phyloP scores from a whole-genome alignment of 345 rosid species.

The Xanthoceras sorbifolium region DNA sequence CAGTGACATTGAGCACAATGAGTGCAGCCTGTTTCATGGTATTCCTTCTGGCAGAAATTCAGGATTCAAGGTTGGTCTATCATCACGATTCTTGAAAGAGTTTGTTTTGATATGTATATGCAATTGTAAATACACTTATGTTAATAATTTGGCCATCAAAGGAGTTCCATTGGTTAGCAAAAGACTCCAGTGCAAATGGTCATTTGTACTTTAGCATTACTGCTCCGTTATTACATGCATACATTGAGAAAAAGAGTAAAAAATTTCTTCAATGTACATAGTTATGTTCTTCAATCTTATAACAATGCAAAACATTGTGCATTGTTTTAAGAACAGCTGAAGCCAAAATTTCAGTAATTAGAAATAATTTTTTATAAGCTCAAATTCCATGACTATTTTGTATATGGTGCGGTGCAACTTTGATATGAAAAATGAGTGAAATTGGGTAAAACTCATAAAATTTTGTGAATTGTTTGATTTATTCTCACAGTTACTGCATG shows the following conservation, averaged over 20 bases:
- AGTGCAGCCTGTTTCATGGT: conserved; percentile 62
- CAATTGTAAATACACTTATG: background rate
- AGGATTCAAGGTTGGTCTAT: conserved; percentile 73
- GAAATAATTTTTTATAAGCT: background rate
- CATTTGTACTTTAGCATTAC: background rate
- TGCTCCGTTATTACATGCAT: background rate
- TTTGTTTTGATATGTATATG: background rate
- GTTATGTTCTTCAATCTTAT: background rate
- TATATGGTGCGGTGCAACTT: background rate
- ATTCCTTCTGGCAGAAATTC: conserved; percentile 83
- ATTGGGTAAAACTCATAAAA: background rate
- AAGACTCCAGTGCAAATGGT: background rate
- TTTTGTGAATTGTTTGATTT: background rate
- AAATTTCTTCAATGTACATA: too few relatives aligned
- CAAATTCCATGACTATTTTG: background rate
- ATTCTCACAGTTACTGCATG: background rate
- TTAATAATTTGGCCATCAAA: background rate
- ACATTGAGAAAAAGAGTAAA: background rate
- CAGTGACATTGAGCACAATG: conserved; percentile 90
- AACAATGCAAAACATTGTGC: background rate
- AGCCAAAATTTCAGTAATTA: background rate
- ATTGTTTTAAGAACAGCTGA: background rate
- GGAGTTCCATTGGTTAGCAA: background rate
- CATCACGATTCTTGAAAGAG: conserved; percentile 1
- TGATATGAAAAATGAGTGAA: background rate